These are phyloP conservation scores for Omphalotus guepiniiformis DNA, from an alignment of 768 basidiomycete species.

Conservation along the genomic window DNA sequence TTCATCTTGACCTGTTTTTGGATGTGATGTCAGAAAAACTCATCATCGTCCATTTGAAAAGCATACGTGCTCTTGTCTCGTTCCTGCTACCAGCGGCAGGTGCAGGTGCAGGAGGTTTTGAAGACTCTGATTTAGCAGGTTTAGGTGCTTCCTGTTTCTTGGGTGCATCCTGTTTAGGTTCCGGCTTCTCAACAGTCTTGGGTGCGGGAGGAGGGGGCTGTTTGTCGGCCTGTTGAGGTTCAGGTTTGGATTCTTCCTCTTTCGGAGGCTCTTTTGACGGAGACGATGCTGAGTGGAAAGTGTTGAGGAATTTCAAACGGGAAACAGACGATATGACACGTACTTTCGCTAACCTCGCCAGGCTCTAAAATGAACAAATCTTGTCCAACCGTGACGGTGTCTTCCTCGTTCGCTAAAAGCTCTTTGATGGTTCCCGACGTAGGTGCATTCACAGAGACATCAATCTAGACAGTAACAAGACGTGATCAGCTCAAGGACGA, in stretches of 20 bases:
- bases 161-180: slow-evolving; percentile 19
- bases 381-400: slow-evolving; percentile 92
- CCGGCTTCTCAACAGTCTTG: too few species aligned
- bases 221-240: slow-evolving; percentile 15
- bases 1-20: slow-evolving; percentile 89
- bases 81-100: slow-evolving; percentile 51
- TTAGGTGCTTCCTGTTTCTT: slow-evolving; percentile 10
- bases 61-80: slow-evolving; percentile 73
- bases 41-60: background rate
- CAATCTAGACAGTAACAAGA: slow-evolving; percentile 63
- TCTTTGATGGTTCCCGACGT: slow-evolving; percentile 83
- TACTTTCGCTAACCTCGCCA: slow-evolving; percentile 58
- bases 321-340: slow-evolving; percentile 18
- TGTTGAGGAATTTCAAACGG: background rate
- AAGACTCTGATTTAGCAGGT: slow-evolving; percentile 4
- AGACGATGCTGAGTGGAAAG: background rate
- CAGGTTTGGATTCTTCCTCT: slow-evolving; percentile 12
- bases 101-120: slow-evolving; percentile 25
- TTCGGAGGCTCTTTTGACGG: slow-evolving; percentile 19
- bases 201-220: slow-evolving; percentile 16
- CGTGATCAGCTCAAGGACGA: slow-evolving; percentile 7
- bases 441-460: slow-evolving; percentile 95
- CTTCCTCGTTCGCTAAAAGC: slow-evolving; percentile 84
- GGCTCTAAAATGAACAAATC: slow-evolving; percentile 90
- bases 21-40: background rate